Evolutionary conservation across 73 alveolate genomes (phyloP).

Genomic region (Strombidium stylifer): DNA sequence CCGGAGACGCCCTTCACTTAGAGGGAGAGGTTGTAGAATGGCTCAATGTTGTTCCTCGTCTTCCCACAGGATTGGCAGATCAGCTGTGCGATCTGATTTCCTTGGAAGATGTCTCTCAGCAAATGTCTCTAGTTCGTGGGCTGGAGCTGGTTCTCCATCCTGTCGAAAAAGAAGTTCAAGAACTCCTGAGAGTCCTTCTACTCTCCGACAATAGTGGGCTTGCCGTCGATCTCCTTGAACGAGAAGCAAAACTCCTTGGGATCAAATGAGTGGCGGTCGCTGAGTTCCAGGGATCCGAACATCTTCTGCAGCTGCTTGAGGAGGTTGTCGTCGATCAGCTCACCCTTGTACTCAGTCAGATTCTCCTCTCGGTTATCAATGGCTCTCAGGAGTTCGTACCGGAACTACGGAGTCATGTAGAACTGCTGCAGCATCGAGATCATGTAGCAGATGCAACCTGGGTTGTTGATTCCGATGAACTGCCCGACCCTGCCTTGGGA

Average conservation of each 20-base stretch:
- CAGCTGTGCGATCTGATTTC: conserved; percentile 86
- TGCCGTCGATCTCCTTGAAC: conserved; percentile 95
- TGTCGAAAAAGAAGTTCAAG: conserved; percentile 92
- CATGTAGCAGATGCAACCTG: conserved; percentile 97
- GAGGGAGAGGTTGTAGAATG: conserved; percentile 85
- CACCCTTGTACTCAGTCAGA: conserved; percentile 48
- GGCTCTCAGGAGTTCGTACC: conserved; percentile 88
- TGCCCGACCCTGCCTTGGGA: conserved; percentile 61
- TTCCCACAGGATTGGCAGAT: conserved; percentile 86
- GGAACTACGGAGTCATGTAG: conserved; percentile 91
- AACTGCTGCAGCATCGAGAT: conserved; percentile 95
- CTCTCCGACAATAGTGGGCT: conserved; percentile 93
- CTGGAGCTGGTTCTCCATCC: conserved; percentile 88
- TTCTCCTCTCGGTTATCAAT: conserved; percentile 71
- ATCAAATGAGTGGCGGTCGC: conserved; percentile 90
- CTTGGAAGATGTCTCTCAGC: conserved; percentile 92
- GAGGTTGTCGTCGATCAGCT: conserved; percentile 88
- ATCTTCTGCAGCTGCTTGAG: conserved; percentile 90
- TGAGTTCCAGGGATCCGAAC: conserved; percentile 89
- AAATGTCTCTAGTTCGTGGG: conserved; percentile 85
- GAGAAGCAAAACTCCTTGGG: conserved; percentile 93
- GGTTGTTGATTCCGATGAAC: conserved; percentile 83
- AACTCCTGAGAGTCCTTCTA: conserved; percentile 98
- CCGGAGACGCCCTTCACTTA: conserved; percentile 90
- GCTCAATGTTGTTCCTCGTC: conserved; percentile 77